phyloP scores from a whole-genome alignment of 306 rosid genomes.

The Lagenaria siceraria region DNA sequence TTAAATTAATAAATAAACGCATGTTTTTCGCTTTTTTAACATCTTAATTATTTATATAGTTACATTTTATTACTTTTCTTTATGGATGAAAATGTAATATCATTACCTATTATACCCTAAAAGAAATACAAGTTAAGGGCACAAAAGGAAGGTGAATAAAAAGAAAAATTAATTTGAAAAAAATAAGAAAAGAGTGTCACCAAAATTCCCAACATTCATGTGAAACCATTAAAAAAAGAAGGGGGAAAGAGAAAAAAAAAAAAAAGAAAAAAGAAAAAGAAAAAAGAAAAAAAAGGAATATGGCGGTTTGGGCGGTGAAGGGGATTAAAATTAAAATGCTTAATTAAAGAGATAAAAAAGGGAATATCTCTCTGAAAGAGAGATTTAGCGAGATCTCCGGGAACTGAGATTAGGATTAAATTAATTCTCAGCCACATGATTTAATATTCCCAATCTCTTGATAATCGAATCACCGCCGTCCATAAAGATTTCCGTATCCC shows the following conservation, averaged over 20 bases:
- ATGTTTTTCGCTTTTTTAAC: too few species aligned
- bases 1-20: too few species aligned
- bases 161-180: background rate
- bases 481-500: conserved; percentile 42
- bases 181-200: background rate
- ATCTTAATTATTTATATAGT: too few species aligned
- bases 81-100: too few species aligned
- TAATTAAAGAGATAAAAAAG: background rate
- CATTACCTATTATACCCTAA: background rate
- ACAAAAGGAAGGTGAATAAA: background rate
- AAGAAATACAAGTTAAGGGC: background rate
- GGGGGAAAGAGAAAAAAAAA: too few species aligned
- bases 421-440: conserved; percentile 4
- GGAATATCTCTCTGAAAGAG: background rate
- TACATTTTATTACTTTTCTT: too few species aligned
- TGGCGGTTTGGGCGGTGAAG: conserved; percentile 22
- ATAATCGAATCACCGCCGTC: conserved; percentile 33
- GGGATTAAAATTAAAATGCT: conserved; percentile 1
- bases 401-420: background rate
- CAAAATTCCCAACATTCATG: conserved; percentile 7
- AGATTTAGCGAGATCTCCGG: background rate
- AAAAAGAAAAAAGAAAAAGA: too few species aligned
- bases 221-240: background rate
- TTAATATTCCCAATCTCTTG: background rate
- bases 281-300: background rate